These are phyloP conservation scores for Yarrowia alimentaria DNA, from an alignment of 805 yeast species.

Conservation along the genomic window DNA sequence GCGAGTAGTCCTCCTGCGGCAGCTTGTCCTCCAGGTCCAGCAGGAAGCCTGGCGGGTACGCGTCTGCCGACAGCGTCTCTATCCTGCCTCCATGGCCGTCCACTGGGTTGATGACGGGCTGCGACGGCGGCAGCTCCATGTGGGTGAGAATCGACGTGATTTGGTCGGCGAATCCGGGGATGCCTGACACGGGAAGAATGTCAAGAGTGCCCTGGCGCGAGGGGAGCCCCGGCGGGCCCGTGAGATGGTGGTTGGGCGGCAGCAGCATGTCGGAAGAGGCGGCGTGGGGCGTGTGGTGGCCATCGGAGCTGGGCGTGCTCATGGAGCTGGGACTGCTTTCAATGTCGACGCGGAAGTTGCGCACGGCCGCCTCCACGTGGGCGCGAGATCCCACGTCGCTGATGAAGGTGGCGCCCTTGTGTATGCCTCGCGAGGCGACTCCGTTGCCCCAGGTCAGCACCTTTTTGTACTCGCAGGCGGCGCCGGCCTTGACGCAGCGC, in stretches of 20 bases:
- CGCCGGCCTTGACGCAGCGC: slow-evolving; percentile 50
- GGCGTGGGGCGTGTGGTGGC: not conserved
- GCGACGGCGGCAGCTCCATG: not conserved
- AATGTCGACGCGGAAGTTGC: slow-evolving; percentile 20
- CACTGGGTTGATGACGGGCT: slow-evolving; percentile 10
- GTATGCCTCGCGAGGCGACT: slow-evolving; percentile 18
- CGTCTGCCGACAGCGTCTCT: slow-evolving; percentile 10
- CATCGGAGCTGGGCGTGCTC: slow-evolving; percentile 12
- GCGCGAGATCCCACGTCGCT: slow-evolving; percentile 16
- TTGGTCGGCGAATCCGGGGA: slow-evolving; percentile 15
- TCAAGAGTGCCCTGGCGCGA: too few relatives aligned
- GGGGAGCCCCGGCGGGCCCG: too few relatives aligned
- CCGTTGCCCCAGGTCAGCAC: slow-evolving; percentile 61
- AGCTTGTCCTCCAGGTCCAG: slow-evolving; percentile 10
- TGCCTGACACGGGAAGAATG: not conserved
- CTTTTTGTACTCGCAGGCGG: slow-evolving; percentile 60
- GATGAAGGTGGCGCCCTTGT: slow-evolving; percentile 20
- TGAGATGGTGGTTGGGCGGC: too few relatives aligned
- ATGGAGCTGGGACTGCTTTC: not conserved
- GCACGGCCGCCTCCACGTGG: slow-evolving; percentile 17
- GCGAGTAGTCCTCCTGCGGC: slow-evolving; percentile 11
- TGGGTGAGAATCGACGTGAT: slow-evolving; percentile 14
- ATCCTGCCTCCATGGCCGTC: slow-evolving; percentile 8
- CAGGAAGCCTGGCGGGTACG: slow-evolving; percentile 17
- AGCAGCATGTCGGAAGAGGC: too few relatives aligned